Base-by-base conservation (phyloP, 176 grass and related monocot genomes). In the Lolium rigidum region DNA sequence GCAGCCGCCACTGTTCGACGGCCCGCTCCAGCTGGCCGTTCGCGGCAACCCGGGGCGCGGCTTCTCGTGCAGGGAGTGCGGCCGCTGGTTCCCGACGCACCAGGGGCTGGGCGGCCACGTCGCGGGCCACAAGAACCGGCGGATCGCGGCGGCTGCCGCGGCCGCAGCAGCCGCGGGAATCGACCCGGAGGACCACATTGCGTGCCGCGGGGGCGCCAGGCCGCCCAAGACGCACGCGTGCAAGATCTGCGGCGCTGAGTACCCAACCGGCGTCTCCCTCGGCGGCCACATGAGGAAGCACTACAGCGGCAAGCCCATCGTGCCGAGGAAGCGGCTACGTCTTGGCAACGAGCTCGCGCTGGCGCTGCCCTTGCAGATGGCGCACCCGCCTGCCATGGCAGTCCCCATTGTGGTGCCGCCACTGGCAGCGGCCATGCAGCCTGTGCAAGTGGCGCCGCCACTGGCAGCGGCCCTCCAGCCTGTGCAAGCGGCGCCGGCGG, bases 281-380 rank as follows among this genome's bases (percentile, higher is more conserved):
- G 89, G 89, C 5, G 89, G 89, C 11, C 89, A 91, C 70, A 91
- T 81, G 85, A 84, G 89, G 61, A 76, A 20, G 43, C 89, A 91
- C 76, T 87, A 84, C 39, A 20, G 0, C 0, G 85, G 85, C 15
- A 26, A 15, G 20, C 37, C 81, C 67, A 80, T 90, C 26, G 49
- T 76, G 25, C 28, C 63, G 26, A 84, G 46, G n/a, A 84, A 69
- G 25, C 63, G 26, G 15, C 3, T 5, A 15, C 49, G 74, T 14
- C 49, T 35, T 48, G 9, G 4, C 66, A 43, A 7, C 41, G 41
- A 43, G 41, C 21, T 74, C 21, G 46, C 22, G 12, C 7, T 26
- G 7, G 35, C 7, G 35, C 65, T 7, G 2, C n/a, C 21, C 13
- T 17, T 74, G 71, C 71, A 38, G 26, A 2, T 2, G 14, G 14